Evolutionary conservation across 371 early-diverging fungal species (phyloP), one percentile per base, ranked within the genome.

Genomic region (Chytridium lagenaria): DNA sequence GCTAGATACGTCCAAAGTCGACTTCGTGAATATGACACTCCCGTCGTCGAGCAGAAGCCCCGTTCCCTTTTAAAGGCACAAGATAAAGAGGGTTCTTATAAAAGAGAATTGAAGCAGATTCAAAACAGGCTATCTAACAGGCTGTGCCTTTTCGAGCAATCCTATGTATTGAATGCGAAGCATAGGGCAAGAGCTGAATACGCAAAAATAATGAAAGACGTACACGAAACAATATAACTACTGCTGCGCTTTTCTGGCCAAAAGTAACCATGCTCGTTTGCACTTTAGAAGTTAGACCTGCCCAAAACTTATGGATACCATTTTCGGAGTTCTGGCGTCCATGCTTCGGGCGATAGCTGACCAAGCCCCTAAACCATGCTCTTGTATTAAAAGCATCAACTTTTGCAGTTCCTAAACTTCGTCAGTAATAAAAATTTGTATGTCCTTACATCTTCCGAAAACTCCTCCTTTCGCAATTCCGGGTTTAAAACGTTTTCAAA

Each of bases 401-500:
- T 23, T 61, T 36, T 33, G 12, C 19, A 34, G 36, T 34, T 61
- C 61, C 61, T 61, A 34, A 61, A 26, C 12, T 52, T 52, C 55
- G 5, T 52, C 26, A 12, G 23, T 5, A 26, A 52, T 52, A n/a
- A 23, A 52, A 26, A 7, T 52, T 5, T 26, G 5, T 12, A n/a
- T n/a, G n/a, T 22, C 23, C 55, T 26, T 80, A 86, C 90, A 73
- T 90, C 90, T 0, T 75, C 52, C 1, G 87, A 84, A 81, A 92
- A 87, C 19, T 78, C 81, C 30, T 84, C 84, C 38, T 80, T 78
- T 50, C 86, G 84, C 37, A 94, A 72, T 0, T 76, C 77, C 2
- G 94, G 93, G 49, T 88, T 83, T 33, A 93, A 72, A 0, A 90
- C 84, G 77, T 94, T 93, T 72, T 86, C 83, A 77, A 88, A 96